These are phyloP conservation scores for Viridothelium virens DNA, from an alignment of 495 filamentous ascomycete genomes.

Conservation along the genomic window DNA sequence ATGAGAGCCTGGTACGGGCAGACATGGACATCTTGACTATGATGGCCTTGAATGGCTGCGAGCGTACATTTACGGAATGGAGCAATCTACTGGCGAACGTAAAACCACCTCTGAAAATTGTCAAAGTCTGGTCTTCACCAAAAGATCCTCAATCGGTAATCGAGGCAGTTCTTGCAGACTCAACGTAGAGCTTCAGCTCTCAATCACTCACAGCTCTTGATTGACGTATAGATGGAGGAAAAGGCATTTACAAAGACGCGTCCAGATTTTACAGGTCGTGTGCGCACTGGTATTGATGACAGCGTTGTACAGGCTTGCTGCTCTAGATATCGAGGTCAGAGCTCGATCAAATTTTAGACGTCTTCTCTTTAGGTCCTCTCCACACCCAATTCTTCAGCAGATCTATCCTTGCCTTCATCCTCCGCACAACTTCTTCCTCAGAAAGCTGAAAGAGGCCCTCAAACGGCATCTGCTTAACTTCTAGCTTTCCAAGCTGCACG, in stretches of 20 bases:
- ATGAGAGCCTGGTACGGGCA: not conserved
- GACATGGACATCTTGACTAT: not conserved
- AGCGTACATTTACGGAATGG: not conserved
- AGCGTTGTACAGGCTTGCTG: not conserved
- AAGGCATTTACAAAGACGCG: not conserved
- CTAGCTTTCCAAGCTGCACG: not conserved
- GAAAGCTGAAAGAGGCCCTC: not conserved
- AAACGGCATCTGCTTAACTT: not conserved
- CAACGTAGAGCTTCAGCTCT: not conserved
- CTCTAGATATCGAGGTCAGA: not conserved
- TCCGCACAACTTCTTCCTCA: not conserved
- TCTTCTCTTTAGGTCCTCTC: not conserved
- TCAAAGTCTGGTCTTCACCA: not conserved
- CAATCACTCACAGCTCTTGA: not conserved
- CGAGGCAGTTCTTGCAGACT: not conserved
- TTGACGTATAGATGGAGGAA: not conserved
- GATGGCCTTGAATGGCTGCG: slow-evolving; percentile 2
- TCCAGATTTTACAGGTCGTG: no score
- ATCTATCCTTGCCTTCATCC: slow-evolving; percentile 2
- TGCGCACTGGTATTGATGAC: not conserved
- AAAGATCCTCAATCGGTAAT: not conserved
- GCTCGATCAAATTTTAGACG: not conserved
- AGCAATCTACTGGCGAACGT: not conserved
- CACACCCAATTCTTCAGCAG: not conserved
- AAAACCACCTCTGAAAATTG: not conserved